Base-by-base conservation (phyloP, 257 asterid species). In the Echium plantagineum region DNA sequence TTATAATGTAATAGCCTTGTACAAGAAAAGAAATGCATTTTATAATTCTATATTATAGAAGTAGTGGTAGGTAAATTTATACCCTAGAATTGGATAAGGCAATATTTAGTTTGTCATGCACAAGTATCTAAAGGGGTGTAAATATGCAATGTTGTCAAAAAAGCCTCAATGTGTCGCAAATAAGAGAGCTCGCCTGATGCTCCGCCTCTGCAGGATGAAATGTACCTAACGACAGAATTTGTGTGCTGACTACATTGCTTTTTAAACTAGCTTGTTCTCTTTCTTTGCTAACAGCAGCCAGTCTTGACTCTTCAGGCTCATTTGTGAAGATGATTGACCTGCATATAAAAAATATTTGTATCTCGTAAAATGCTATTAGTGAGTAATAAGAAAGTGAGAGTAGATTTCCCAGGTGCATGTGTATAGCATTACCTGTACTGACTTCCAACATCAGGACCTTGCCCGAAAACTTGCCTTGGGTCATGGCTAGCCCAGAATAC, bases 361-460 rank as follows among this genome's bases (percentile, higher is more conserved):
- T 21, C 26, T 18, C 62, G 57, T 35, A 67, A 5, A 32, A 3
- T 35, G 59, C 35, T 56, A 16, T 16, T 57, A 28, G 18, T 66
- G 15, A 49, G 3, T 17, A 24, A 31, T 6, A 68, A 55, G 31
- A 56, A 52, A 53, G 51, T 9, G 65, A 18, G 7, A 15, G 59
- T 21, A 17, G 13, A 38, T 21, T 31, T 17, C 55, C 21, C 66
- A 58, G 65, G 64, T 18, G 72, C 67, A 62, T 61, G 32, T 28
- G 32, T 6, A 28, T 28, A 55, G 18, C 6, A 38, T 54, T 75
- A 88, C 98, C 97, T 77, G 82, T 93, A 93, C 64, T 93, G 97
- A 68, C 79, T 77, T 42, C 98, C 98, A 64, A 93, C 98, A 69
- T 93, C 97, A 54, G 98, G 98, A 70, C 98, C 98, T 79, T 91